Evolutionary conservation across 2,329 filamentous ascomycete genomes (phyloP), one percentile per base, ranked within the genome.

Genomic region (Cladosporium sp.): DNA sequence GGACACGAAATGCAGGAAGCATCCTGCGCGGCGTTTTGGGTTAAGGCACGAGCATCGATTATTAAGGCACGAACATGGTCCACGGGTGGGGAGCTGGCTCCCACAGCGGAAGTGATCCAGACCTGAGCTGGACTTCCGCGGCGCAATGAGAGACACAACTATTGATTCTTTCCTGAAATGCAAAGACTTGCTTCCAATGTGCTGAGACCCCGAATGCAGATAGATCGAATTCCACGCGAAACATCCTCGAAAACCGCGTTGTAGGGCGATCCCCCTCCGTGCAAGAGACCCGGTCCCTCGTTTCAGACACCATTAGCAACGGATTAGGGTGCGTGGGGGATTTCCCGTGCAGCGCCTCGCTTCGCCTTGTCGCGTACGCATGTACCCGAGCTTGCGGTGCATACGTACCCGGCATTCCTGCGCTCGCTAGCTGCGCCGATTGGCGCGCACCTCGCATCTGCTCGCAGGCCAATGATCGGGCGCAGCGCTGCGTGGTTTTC

Each of bases 311-410:
- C 40, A 35, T 33, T n/a, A 19, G 33, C 46, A 49, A 14, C 46
- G 46, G 37, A 42, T 49, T 49, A 49, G 46, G 46, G 34, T 35
- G 34, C 38, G 46, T 41, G 22, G 28, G 46, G 38, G 45, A 48
- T 19, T 40, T 48, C 28, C 45, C 45, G 45, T 33, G 34, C 22
- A 28, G 18, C 28, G 22, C 13, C 35, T 37, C 32, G 44, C 44
- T 34, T 37, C 40, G 38, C 38, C n/a, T 41, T 18, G 22, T 41
- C 38, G 38, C 38, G 13, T 14, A 40, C 35, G 45, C 45, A 18
- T 32, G 34, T 28, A 28, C 22, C 22, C 22, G 22, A 28, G 22
- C 22, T 28, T 28, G 22, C 22, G 22, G 22, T 28, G 22, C 22
- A 4, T 7, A 7, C 22, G 22, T 7, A 28, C 22, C 22, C 22